These are phyloP conservation scores for Rhytidhysteron rufulum DNA, from an alignment of 2,329 filamentous ascomycete genomes.

Conservation along the genomic window DNA sequence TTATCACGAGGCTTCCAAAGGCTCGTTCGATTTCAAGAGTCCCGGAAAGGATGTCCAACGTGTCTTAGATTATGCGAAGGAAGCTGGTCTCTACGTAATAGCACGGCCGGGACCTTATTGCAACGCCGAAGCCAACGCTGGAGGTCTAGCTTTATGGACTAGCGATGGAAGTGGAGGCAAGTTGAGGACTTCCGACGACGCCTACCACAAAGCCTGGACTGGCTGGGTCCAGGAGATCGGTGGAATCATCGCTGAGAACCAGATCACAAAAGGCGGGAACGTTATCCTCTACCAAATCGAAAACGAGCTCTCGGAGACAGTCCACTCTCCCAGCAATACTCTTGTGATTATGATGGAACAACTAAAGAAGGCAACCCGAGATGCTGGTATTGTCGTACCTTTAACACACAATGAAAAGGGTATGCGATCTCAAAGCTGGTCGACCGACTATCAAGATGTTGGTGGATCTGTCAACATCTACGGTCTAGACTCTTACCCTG, in stretches of 20 bases:
- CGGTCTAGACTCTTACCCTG: slow-evolving; percentile 46
- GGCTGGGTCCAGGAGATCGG: slow-evolving; percentile 48
- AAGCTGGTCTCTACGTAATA: slow-evolving; percentile 51
- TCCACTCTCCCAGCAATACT: slow-evolving; percentile 42
- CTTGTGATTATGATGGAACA: slow-evolving; percentile 53
- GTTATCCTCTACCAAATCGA: slow-evolving; percentile 53
- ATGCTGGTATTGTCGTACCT: slow-evolving; percentile 49
- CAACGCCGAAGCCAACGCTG: slow-evolving; percentile 51
- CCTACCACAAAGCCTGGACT: slow-evolving; percentile 45
- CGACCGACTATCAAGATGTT: slow-evolving; percentile 53
- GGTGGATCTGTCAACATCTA: slow-evolving; percentile 54
- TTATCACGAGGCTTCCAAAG: slow-evolving; percentile 45
- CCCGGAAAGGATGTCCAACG: slow-evolving; percentile 50
- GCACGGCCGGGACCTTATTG: slow-evolving; percentile 50
- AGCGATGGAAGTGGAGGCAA: slow-evolving; percentile 45
- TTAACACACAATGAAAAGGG: slow-evolving; percentile 51
- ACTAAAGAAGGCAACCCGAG: slow-evolving; percentile 43
- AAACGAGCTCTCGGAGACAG: slow-evolving; percentile 50
- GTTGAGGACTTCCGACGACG: slow-evolving; percentile 41
- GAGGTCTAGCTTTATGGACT: slow-evolving; percentile 45
- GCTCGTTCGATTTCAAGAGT: slow-evolving; percentile 48
- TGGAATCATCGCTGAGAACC: slow-evolving; percentile 47
- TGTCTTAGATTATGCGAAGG: slow-evolving; percentile 50
- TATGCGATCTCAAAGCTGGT: slow-evolving; percentile 48
- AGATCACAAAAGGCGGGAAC: slow-evolving; percentile 49